phyloP scores from a whole-genome alignment of 2,329 filamentous ascomycete genomes.

The Sporothrix mexicana region DNA sequence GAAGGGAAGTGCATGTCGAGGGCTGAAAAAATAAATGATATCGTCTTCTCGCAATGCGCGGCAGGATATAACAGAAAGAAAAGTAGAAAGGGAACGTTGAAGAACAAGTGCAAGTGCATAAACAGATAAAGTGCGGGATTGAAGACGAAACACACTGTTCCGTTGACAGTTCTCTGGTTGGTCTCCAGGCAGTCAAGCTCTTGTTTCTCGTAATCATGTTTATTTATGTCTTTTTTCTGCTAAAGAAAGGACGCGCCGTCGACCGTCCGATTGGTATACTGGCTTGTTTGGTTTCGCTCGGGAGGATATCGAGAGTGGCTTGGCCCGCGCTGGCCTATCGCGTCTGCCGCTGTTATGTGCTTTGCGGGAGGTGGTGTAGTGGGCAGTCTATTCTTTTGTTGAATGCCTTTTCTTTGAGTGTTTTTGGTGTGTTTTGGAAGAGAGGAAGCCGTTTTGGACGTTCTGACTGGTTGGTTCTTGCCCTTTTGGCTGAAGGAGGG shows the following conservation, averaged over 20 bases:
- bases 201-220: neutral
- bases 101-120: neutral
- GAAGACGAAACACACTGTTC: neutral
- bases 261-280: slow-evolving; percentile 21
- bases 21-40: neutral
- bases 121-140: neutral
- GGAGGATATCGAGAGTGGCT: slow-evolving; percentile 17
- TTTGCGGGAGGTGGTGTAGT: slow-evolving; percentile 9
- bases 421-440: slow-evolving; percentile 16
- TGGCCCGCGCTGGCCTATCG: slow-evolving; percentile 20
- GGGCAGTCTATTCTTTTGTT: slow-evolving; percentile 9
- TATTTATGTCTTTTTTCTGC: too few relatives aligned
- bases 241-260: neutral
- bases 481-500: neutral
- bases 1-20: neutral
- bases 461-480: slow-evolving; percentile 6
- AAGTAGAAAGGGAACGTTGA: neutral
- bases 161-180: neutral
- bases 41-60: neutral
- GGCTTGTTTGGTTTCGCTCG: neutral
- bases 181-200: neutral
- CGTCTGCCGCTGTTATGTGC: slow-evolving; percentile 1
- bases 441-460: neutral
- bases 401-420: neutral
- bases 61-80: neutral